phyloP scores from a whole-genome alignment of 768 basidiomycete genomes.

The Hericium rajendrae region DNA sequence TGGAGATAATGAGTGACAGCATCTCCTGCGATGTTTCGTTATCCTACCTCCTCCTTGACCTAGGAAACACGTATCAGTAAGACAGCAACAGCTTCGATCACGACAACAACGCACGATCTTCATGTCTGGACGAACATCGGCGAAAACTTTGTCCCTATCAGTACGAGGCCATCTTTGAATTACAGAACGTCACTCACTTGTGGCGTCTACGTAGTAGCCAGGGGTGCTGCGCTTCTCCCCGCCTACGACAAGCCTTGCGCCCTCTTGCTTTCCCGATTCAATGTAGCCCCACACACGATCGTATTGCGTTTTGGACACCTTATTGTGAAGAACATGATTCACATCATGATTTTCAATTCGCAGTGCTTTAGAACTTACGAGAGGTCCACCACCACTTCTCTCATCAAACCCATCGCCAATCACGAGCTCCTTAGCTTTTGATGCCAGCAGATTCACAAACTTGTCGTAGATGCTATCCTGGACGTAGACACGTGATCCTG shows the following conservation, averaged over 20 bases:
- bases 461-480: constrained; percentile 84
- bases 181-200: constrained; percentile 40
- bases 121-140: constrained; percentile 72
- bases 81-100: not conserved
- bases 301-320: constrained; percentile 80
- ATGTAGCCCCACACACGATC: constrained; percentile 86
- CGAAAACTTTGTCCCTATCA: constrained; percentile 49
- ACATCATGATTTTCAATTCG: not conserved
- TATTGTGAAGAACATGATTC: not conserved
- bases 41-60: constrained; percentile 60
- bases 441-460: constrained; percentile 58
- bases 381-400: constrained; percentile 66
- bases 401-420: constrained; percentile 81
- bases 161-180: not conserved
- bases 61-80: constrained; percentile 12
- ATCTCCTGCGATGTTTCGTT: not conserved
- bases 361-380: constrained; percentile 39
- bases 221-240: constrained; percentile 67
- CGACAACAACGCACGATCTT: constrained; percentile 54
- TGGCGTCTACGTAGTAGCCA: constrained; percentile 87
- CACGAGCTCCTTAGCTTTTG: constrained; percentile 56
- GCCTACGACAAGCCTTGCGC: constrained; percentile 72
- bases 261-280: constrained; percentile 73
- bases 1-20: constrained; percentile 20
- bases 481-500: constrained; percentile 83